Base-by-base conservation (phyloP, 257 asterid genomes). In the Asclepias syriaca region DNA sequence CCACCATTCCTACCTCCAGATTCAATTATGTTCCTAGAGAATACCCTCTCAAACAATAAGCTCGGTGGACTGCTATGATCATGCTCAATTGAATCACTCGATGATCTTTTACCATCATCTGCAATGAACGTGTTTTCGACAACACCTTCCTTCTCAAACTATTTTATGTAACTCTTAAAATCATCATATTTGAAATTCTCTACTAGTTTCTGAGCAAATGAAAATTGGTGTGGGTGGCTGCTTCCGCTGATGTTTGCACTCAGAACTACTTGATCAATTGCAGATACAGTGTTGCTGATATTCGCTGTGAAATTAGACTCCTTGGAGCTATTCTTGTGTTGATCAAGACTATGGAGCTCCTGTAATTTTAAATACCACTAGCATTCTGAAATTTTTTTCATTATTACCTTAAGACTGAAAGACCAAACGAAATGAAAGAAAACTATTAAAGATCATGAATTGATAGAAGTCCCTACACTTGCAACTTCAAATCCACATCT, bases 151-250 rank as follows among this genome's bases (percentile, higher is more conserved):
- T 78, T 84, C 79, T 84, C 87, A 60, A 84, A 92, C 78, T 80
- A 81, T 88, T 82, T 86, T 68, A 86, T 75, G 79, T 64, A 92
- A 76, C 85, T 89, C 71, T 64, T 71, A 3, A 92, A 72, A 76
- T 84, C 88, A 49, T 81, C 75, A 71, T 76, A 72, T 50, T 34
- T 74, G 13, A 21, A 58, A 55, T 58, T 66, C 72, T 80, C 83
- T 9, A 69, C 37, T 51, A 75, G 80, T 56, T 72, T 81, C 45
- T 81, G 80, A 22, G 79, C 78, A 71, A 86, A 86, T 2, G 93
- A 83, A 84, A 85, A 84, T 72, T 70, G 77, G 27, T 69, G 66
- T 46, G 58, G 76, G 54, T 72, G 77, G 73, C 69, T 65, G 49
- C n/a, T n/a, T n/a, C n/a, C n/a, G n/a, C n/a, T n/a, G n/a, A n/a